Conservation (phyloP, 2,329 filamentous ascomycete species). For the Fusarium concolor region DNA sequence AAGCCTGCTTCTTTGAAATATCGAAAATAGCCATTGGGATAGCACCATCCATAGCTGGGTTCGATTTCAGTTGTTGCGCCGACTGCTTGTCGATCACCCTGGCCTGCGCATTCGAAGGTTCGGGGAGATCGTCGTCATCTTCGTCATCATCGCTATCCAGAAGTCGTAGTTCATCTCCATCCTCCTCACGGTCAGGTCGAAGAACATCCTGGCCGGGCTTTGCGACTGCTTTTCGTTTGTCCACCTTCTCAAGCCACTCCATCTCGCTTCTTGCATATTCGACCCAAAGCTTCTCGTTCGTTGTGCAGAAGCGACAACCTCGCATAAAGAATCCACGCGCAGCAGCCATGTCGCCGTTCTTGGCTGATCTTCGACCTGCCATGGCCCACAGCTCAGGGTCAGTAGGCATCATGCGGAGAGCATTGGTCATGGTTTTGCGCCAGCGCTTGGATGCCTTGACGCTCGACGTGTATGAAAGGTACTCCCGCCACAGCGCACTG, state of each 20-base stretch:
- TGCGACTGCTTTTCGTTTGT: constrained; percentile 74
- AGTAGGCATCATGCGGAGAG: constrained; percentile 86
- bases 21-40: constrained; percentile 95
- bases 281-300: constrained; percentile 79
- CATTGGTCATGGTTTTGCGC: constrained; percentile 72
- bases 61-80: constrained; percentile 70
- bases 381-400: constrained; percentile 88
- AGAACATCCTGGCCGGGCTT: constrained; percentile 59
- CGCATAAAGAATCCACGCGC: constrained; percentile 88
- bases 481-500: constrained; percentile 86
- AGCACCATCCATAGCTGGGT: constrained; percentile 89
- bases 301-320: constrained; percentile 88
- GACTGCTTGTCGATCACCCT: constrained; percentile 61
- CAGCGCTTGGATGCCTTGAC: constrained; percentile 74
- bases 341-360: constrained; percentile 86
- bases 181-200: constrained; percentile 61
- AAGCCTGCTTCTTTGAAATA: constrained; percentile 81
- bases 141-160: constrained; percentile 59
- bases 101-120: constrained; percentile 55
- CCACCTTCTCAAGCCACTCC: constrained; percentile 87
- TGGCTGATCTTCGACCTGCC: constrained; percentile 81
- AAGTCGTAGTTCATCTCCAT: constrained; percentile 60
- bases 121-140: constrained; percentile 56
- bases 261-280: constrained; percentile 94
- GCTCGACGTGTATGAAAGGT: constrained; percentile 82